These are phyloP conservation scores for Geotrichum fermentans DNA, from an alignment of 1,139 yeast genomes.

Conservation along the genomic window DNA sequence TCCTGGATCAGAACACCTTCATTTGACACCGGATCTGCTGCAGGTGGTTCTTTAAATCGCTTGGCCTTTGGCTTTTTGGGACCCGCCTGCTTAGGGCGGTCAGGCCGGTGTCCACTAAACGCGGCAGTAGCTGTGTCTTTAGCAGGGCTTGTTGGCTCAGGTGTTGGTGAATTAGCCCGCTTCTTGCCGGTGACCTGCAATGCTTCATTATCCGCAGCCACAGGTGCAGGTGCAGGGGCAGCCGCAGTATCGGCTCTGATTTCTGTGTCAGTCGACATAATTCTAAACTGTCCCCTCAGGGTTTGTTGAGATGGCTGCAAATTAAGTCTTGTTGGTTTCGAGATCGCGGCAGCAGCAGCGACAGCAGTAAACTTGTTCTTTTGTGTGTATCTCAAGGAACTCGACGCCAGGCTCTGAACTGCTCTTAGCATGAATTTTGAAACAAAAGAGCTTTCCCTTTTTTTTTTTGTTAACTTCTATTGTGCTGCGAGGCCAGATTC, in stretches of 20 bases:
- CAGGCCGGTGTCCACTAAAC: constrained; percentile 1
- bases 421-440: neutral
- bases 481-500: too few relatives aligned
- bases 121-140: neutral
- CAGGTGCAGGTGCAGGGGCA: neutral
- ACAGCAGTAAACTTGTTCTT: neutral
- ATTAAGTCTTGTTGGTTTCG: neutral
- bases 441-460: neutral
- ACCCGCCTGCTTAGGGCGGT: constrained; percentile 8
- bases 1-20: constrained; percentile 75
- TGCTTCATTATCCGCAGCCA: neutral
- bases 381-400: neutral
- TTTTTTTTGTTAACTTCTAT: neutral
- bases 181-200: neutral
- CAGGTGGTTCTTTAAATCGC: constrained; percentile 54
- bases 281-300: neutral
- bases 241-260: too few relatives aligned
- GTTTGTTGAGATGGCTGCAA: neutral
- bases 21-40: constrained; percentile 70
- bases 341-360: neutral
- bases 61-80: constrained; percentile 38
- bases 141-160: constrained; percentile 1
- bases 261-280: neutral
- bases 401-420: neutral
- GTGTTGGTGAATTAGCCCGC: constrained; percentile 1